Percentiles rank a stretch among this genome's conserved stretches.
Evolutionary conservation across 805 yeast genomes (phyloP).

Genomic region (Gaillardinia entomophila): DNA sequence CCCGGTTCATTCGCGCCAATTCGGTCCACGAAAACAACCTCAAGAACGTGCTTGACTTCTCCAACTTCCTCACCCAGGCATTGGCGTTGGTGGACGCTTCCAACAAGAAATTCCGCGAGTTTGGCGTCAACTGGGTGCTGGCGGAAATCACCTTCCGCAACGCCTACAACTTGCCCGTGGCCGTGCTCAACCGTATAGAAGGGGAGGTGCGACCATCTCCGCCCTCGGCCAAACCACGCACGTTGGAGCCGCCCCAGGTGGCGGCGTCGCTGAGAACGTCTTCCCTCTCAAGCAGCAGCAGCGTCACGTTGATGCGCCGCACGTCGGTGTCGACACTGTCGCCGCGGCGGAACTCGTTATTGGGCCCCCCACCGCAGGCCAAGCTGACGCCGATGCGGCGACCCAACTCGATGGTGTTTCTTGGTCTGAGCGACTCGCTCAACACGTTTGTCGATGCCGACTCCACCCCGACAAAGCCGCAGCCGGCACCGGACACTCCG

Average conservation of each 20-base stretch:
- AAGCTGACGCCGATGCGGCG: constrained; percentile 3
- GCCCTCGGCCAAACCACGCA: too few relatives aligned
- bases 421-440: constrained; percentile 12
- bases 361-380: background rate
- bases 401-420: constrained; percentile 22
- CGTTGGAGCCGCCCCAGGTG: background rate
- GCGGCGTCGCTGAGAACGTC: background rate
- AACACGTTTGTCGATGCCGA: constrained; percentile 5
- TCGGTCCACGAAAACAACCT: constrained; percentile 27
- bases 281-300: constrained; percentile 2
- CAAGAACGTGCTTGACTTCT: constrained; percentile 33
- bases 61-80: constrained; percentile 39
- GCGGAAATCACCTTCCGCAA: constrained; percentile 39
- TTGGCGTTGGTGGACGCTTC: constrained; percentile 21
- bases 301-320: background rate
- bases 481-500: constrained; percentile 1
- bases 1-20: constrained; percentile 40
- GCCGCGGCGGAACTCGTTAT: background rate
- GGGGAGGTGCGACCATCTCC: too few relatives aligned
- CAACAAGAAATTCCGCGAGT: constrained; percentile 26
- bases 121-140: constrained; percentile 37
- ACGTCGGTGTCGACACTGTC: background rate
- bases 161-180: constrained; percentile 22
- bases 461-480: constrained; percentile 1
- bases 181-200: constrained; percentile 13